Evolutionary conservation across 2,329 filamentous ascomycete genomes (phyloP).

Genomic region (Colletotrichum chlorophyti): DNA sequence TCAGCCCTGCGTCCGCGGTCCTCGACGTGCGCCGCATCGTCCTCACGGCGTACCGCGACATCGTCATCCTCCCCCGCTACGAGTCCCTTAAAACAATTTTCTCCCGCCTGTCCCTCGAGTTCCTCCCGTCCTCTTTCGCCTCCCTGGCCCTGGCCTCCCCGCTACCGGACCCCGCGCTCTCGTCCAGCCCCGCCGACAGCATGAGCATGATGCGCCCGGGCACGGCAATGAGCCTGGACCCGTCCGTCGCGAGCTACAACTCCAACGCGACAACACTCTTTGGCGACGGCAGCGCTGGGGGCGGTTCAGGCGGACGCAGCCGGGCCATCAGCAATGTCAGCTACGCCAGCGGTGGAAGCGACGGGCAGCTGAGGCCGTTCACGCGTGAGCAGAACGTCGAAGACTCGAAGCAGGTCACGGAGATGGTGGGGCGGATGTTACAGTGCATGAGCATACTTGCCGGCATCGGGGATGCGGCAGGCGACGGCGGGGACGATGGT

Average conservation of each 20-base stretch:
- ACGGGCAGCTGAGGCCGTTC: slow-evolving; percentile 56
- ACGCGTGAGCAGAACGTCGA: slow-evolving; percentile 68
- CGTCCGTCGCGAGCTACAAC: slow-evolving; percentile 78
- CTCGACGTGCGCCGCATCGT: slow-evolving; percentile 91
- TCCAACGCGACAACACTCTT: slow-evolving; percentile 81
- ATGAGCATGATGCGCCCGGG: slow-evolving; percentile 63
- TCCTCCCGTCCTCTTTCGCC: slow-evolving; percentile 61
- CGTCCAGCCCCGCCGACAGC: slow-evolving; percentile 53
- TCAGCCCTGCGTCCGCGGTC: slow-evolving; percentile 57
- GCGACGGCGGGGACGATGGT: slow-evolving; percentile 69
- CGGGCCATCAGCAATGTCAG: slow-evolving; percentile 88
- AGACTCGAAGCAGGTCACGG: slow-evolving; percentile 82
- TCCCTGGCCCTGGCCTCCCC: slow-evolving; percentile 62
- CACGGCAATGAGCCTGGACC: slow-evolving; percentile 79
- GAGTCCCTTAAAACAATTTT: slow-evolving; percentile 90
- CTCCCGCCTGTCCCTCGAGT: slow-evolving; percentile 86
- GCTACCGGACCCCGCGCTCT: slow-evolving; percentile 53
- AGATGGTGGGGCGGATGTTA: slow-evolving; percentile 93
- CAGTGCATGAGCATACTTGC: slow-evolving; percentile 94
- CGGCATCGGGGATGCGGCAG: slow-evolving; percentile 55
- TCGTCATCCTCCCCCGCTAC: slow-evolving; percentile 86
- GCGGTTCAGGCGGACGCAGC: slow-evolving; percentile 67
- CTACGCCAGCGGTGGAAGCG: slow-evolving; percentile 60
- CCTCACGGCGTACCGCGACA: slow-evolving; percentile 86
- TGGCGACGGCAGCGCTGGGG: slow-evolving; percentile 64